Base-by-base conservation (phyloP, 331 rosid species). In the Dryas integrifolia region DNA sequence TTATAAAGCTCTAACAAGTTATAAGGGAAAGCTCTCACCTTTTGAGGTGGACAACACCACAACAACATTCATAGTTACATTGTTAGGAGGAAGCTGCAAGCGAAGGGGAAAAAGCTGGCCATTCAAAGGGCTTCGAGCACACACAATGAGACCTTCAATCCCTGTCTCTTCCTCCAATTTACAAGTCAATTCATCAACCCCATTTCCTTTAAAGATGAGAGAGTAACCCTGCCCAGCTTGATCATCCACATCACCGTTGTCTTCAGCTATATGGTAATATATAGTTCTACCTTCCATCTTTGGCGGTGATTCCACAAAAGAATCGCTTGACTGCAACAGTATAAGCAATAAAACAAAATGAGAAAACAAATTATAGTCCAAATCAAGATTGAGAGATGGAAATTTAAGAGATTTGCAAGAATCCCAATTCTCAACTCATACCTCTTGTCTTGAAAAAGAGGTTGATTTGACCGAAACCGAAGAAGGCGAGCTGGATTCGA, bases 81-180 rank as follows among this genome's bases (percentile, higher is more conserved):
- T 91, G 86, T 91, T 89, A 6, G 98, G 98, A 77, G 98, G 98
- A 72, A 94, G 96, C 79, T 91, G 96, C 89, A 94, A 82, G 21
- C 90, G 92, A 82, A 94, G 97, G 46, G 98, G 98, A 70, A 66
- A 82, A 5, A 94, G 88, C 74, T 86, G 87, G 41, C 86, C 85
- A 76, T 89, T 91, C 84, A 94, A 74, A 73, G 96, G 98, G 77
- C 88, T 94, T 10, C 87, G 75, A 80, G 55, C 79, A 60, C 98
- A 94, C 16, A 94, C 96, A 35, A 91, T 77, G 47, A 91, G 69
- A 16, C 87, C 97, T n/a, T 84, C 87, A 56, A 91, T 72, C 16
- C 96, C 97, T 1, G 92, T 94, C 68, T 88, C 96, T 74, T 94
- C 96, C 87, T 82, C 90, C 73, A 94, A 60, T 58, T 88, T 91